These are phyloP conservation scores for Wakefieldia striispora DNA, from an alignment of 768 basidiomycete genomes.

Conservation along the genomic window DNA sequence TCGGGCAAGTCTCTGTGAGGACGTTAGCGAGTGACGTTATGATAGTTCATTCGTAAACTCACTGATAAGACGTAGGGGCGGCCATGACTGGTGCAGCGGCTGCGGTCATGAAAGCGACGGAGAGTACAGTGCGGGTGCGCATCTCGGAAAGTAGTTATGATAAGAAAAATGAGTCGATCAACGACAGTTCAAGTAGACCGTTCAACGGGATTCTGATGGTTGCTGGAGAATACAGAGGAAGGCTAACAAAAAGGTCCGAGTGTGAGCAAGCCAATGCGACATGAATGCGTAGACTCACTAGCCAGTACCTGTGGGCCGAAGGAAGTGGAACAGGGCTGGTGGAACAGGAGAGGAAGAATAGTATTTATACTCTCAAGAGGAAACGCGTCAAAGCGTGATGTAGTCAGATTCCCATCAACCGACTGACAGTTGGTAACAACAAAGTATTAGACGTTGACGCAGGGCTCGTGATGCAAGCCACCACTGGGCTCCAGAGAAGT, in stretches of 20 bases:
- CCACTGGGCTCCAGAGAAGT: no score
- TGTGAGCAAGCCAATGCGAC: background rate
- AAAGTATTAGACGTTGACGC: no score
- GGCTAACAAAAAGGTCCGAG: constrained; percentile 2
- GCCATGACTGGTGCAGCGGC: constrained; percentile 8
- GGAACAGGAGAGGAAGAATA: no score
- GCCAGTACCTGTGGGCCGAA: constrained; percentile 18
- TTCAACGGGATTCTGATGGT: constrained; percentile 9
- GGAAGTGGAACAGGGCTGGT: background rate
- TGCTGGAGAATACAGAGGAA: constrained; percentile 12
- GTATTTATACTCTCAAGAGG: no score
- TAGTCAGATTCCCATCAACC: no score
- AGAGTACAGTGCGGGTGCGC: constrained; percentile 5
- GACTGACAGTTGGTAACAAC: no score
- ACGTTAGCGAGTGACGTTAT: background rate
- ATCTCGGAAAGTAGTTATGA: constrained; percentile 5
- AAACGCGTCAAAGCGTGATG: no score
- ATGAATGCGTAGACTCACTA: constrained; percentile 11
- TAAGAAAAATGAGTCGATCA: background rate
- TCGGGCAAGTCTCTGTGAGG: background rate
- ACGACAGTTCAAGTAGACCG: constrained; percentile 9
- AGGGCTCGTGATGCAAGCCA: no score
- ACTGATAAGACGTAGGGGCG: constrained; percentile 6
- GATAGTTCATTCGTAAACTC: background rate
- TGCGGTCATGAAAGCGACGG: constrained; percentile 3